Base-by-base conservation (phyloP, 441 rosid genomes). In the Corymbia citriodora region DNA sequence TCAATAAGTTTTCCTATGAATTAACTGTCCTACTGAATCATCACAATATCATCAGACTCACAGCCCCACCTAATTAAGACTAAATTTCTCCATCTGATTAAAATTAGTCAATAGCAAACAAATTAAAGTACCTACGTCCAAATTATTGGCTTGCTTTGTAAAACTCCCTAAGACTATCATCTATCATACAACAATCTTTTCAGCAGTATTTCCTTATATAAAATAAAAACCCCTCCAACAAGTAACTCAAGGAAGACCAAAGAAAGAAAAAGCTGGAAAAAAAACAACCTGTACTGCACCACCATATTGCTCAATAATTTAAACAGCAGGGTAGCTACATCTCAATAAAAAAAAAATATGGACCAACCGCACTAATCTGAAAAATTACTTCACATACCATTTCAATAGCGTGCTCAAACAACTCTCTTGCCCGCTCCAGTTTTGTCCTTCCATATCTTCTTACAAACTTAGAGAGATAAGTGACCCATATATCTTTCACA, bases 401-500 rank as follows among this genome's bases (percentile, higher is more conserved):
- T 88, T 96, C 98, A 91, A 97, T 95, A 88, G 99, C 99, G 93
- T 98, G 98, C 91, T 96, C 99, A 92, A 95, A 98, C 91, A 98
- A 92, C 93, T 97, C 99, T 92, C 99, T 95, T 55, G 99, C 98
- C 63, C 99, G 94, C 92, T 98, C 99, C 90, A 98, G 93, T 92
- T 97, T 97, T 31, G 96, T 92, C 94, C 93, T 97, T 86, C 99
- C 99, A 90, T 97, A 97, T 93, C 99, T 95, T 93, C 94, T 95
- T 14, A 98, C 98, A 79, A 98, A 97, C 92, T 97, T 98, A 36
- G 99, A 93, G 63, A 98, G 95, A 93, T 97, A 98, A 2, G 98
- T 96, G 19, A 96, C 96, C 99, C 99, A 98, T 61, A 97, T 94
- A 93, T 97, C 99, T 92, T 97, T 97, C 87, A 97, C 99, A 82